These are phyloP conservation scores for Komagataella populi DNA, from an alignment of 805 yeast genomes.

Conservation along the genomic window DNA sequence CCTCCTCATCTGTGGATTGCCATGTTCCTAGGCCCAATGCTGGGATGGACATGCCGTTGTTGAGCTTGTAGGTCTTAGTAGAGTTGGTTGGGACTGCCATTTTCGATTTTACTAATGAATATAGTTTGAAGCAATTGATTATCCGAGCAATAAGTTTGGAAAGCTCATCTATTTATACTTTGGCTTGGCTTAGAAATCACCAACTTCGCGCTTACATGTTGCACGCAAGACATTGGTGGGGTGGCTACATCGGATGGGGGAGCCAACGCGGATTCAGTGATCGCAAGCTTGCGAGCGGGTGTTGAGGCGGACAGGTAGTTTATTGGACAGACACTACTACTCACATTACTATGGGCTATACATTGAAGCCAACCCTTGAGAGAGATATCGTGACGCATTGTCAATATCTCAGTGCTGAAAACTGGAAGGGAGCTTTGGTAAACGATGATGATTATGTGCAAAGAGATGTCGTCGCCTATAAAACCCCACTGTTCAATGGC, in stretches of 20 bases:
- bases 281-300: not conserved
- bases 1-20: conserved; percentile 37
- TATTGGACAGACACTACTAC: not conserved
- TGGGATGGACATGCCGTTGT: conserved; percentile 53
- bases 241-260: not conserved
- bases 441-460: not conserved
- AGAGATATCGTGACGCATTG: not conserved
- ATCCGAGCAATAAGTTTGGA: not conserved
- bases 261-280: not conserved
- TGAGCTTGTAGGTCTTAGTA: conserved; percentile 20
- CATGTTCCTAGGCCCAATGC: conserved; percentile 66
- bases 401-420: not conserved
- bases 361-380: not conserved
- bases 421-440: not conserved
- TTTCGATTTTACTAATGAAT: not conserved
- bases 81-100: conserved; percentile 1
- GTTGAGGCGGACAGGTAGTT: not conserved
- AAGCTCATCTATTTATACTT: not conserved
- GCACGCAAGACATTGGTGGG: not conserved
- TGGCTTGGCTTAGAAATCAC: not conserved
- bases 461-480: not conserved
- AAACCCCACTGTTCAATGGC: not conserved
- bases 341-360: not conserved
- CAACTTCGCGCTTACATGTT: not conserved
- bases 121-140: not conserved